Evolutionary conservation across 306 rosid genomes (phyloP), one percentile per base, ranked within the genome.

Genomic region (Betula pendula): DNA sequence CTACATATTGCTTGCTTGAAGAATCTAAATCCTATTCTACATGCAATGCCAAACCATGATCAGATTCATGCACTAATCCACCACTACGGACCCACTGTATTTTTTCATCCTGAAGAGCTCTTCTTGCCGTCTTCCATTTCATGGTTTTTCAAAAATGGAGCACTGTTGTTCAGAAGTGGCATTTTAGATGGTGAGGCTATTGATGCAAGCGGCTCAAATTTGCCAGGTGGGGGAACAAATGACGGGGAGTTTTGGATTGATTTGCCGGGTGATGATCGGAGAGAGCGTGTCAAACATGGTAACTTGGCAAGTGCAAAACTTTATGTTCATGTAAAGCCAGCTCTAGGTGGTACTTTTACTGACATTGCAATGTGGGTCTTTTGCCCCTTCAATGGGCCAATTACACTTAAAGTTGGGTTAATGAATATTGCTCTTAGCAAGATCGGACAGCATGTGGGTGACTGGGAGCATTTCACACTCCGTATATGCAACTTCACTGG

Each of bases 341-440:
- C 98, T 48, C 75, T 95, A 42, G 97, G 97, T 20, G 96, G 98
- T 47, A 87, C 89, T 59, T 95, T 88, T 72, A 88, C 97, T 1
- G 98, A 95, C 85, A 84, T 95, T 76, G 93, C 52, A 56, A 89
- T 95, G 96, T 95, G 98, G 97, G 85, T 95, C 4, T 95, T 95
- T 78, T 95, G 91, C 75, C 98, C 98, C 71, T 92, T 92, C 85
- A 95, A 95, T 79, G 97, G 98, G 49, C 92, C 98, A 2, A 88
- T 88, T 68, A 90, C 91, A n/a, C 80, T 95, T 62, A 95, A 92
- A 79, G 22, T 89, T 51, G 97, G 97, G 69, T 31, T 81, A 12
- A 43, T 74, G 77, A 87, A 79, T 70, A 77, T 84, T 14, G 49
- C 86, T 83, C 87, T 91, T 31, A 78, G 82, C 84, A 90, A 71